A percentile compares a stretch with the other conserved stretches of the same genome.
phyloP scores from a whole-genome alignment of 139 green algal species.

The Auxenochlorella pyrenoidosa region DNA sequence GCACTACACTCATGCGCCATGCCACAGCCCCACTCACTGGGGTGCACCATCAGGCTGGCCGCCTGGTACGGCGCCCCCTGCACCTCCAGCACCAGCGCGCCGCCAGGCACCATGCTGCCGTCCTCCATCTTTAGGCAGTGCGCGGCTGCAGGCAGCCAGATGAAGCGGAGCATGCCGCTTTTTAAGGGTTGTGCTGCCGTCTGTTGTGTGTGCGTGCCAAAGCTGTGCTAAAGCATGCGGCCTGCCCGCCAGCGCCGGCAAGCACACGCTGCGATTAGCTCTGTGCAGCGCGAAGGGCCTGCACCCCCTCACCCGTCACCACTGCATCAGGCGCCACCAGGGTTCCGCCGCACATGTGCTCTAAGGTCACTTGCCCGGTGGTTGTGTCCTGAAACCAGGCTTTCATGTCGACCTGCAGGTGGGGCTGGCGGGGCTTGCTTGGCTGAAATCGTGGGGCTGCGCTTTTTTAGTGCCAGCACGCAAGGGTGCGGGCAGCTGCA shows the following conservation, averaged over 20 bases:
- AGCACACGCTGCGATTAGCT: neutral
- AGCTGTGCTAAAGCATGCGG: neutral
- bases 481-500: too few relatives aligned
- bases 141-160: neutral
- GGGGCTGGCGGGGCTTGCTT: too few relatives aligned
- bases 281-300: too few relatives aligned
- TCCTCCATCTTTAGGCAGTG: neutral
- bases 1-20: too few relatives aligned
- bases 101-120: neutral
- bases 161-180: too few relatives aligned
- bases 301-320: neutral
- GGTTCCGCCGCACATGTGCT: neutral
- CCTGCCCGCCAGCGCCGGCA: neutral
- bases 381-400: neutral
- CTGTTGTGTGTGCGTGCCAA: neutral
- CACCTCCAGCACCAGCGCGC: neutral
- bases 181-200: neutral
- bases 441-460: too few relatives aligned
- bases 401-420: neutral
- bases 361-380: neutral
- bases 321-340: neutral
- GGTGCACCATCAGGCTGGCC: neutral
- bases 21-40: neutral
- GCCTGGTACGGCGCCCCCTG: neutral
- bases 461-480: too few relatives aligned